Evolutionary conservation across 129 eudicot genomes (phyloP).

Genomic region (Flaveria robusta): DNA sequence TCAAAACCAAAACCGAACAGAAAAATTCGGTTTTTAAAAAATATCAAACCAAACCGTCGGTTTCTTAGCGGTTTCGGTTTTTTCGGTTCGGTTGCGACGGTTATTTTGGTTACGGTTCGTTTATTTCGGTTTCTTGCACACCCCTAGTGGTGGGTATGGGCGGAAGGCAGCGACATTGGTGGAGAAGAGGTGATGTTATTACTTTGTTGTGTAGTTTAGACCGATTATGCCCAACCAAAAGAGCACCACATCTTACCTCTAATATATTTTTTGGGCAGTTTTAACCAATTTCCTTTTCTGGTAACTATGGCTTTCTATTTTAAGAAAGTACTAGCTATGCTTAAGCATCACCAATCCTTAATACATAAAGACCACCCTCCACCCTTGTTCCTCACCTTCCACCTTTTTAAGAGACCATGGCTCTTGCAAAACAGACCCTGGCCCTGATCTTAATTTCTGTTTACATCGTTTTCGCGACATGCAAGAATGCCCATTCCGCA

Average conservation of each 20-base stretch:
- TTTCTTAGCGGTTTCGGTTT: no score
- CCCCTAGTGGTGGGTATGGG: no score
- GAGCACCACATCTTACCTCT: neutral
- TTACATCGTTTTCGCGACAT: conserved; percentile 34
- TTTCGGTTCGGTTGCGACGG: no score
- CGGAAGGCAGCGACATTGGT: no score
- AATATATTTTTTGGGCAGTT: neutral
- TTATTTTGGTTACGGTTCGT: no score
- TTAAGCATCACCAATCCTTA: conserved; percentile 37
- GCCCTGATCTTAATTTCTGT: conserved; percentile 20
- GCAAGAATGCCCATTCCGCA: conserved; percentile 18
- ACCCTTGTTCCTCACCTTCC: neutral
- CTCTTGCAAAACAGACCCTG: conserved; percentile 34
- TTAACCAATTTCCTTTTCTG: neutral
- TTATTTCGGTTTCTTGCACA: no score
- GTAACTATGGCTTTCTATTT: conserved; percentile 26
- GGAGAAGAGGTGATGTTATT: no score
- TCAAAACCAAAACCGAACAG: no score
- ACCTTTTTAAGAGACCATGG: conserved; percentile 48
- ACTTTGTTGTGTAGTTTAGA: no score
- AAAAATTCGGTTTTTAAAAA: no score
- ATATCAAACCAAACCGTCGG: no score
- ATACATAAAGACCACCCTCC: conserved; percentile 24
- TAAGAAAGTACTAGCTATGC: conserved; percentile 30
- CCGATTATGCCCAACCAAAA: neutral